Evolutionary conservation across 2,329 filamentous ascomycete species (phyloP).

Genomic region (Fusarium euwallaceae): DNA sequence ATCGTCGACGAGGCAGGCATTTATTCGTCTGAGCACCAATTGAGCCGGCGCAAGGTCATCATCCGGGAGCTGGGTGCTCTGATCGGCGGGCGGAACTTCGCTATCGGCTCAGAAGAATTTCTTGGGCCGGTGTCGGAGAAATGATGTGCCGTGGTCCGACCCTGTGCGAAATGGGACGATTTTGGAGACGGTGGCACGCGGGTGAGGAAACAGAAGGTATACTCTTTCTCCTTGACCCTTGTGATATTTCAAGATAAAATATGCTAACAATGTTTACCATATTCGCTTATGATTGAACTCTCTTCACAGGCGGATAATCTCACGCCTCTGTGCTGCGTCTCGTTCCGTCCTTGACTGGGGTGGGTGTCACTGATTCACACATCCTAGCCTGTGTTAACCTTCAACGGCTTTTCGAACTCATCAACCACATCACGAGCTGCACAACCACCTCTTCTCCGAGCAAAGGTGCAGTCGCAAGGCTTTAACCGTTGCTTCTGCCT

Average conservation of each 20-base stretch:
- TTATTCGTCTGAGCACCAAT: conserved; percentile 8
- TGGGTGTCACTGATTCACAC: conserved; percentile 17
- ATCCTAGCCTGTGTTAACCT: conserved; percentile 25
- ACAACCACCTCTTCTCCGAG: not conserved
- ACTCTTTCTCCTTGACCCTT: not conserved
- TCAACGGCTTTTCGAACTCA: not conserved
- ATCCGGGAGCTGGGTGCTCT: not conserved
- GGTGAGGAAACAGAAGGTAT: not conserved
- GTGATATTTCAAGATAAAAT: not conserved
- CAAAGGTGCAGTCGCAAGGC: not conserved
- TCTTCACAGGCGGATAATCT: not conserved
- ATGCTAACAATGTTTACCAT: not conserved
- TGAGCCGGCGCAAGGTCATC: conserved; percentile 36
- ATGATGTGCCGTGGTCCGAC: conserved; percentile 27
- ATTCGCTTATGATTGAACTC: too few species aligned
- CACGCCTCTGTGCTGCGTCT: not conserved
- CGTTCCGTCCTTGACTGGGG: not conserved
- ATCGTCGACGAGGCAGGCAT: conserved; percentile 39
- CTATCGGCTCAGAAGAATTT: conserved; percentile 40
- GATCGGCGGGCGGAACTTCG: not conserved
- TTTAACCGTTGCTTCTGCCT: not conserved
- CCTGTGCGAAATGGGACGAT: conserved; percentile 14
- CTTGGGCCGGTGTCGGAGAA: conserved; percentile 43
- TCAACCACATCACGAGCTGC: conserved; percentile 7
- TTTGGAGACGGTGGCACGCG: not conserved